A percentile compares a stretch with the other conserved stretches of the same genome.
These are phyloP conservation scores for Citrus trifoliata DNA, from an alignment of 345 rosid genomes.

Conservation along the genomic window DNA sequence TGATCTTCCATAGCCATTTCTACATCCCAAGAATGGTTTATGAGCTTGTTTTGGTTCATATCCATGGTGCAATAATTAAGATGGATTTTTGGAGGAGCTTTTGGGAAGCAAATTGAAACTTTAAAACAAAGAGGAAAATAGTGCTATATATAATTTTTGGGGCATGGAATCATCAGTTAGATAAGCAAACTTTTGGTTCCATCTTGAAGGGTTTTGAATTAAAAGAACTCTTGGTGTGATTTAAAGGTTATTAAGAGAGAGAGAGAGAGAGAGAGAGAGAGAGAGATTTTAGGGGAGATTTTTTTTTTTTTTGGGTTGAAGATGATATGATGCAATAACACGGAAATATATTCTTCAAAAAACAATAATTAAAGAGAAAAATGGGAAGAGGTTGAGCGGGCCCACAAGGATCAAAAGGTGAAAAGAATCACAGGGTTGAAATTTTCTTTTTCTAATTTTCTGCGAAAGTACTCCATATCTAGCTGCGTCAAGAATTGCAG, in stretches of 20 bases:
- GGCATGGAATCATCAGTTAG: too few relatives aligned
- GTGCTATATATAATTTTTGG: too few relatives aligned
- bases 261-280: not conserved
- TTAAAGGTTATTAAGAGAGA: not conserved
- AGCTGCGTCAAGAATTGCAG: conserved; percentile 13
- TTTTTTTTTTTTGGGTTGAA: not conserved
- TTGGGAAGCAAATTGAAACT: too few relatives aligned
- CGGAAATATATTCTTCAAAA: not conserved
- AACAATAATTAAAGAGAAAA: not conserved
- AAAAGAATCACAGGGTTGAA: conserved; percentile 6
- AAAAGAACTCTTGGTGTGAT: not conserved
- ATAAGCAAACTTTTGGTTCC: too few relatives aligned
- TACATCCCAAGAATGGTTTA: conserved; percentile 43
- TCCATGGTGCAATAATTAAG: conserved; percentile 39
- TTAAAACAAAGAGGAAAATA: not conserved
- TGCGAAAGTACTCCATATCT: conserved; percentile 7
- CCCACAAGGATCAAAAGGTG: not conserved
- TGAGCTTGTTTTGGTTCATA: conserved; percentile 46
- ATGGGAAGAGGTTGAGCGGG: conserved; percentile 6
- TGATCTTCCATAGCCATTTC: conserved; percentile 50
- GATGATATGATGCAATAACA: conserved; percentile 30
- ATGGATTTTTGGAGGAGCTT: not conserved
- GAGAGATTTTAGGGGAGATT: conserved; percentile 13
- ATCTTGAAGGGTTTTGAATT: not conserved
- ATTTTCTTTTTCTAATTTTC: conserved; percentile 17